Conservation (phyloP, 257 asterid genomes). For the Orobanche coerulescens region DNA sequence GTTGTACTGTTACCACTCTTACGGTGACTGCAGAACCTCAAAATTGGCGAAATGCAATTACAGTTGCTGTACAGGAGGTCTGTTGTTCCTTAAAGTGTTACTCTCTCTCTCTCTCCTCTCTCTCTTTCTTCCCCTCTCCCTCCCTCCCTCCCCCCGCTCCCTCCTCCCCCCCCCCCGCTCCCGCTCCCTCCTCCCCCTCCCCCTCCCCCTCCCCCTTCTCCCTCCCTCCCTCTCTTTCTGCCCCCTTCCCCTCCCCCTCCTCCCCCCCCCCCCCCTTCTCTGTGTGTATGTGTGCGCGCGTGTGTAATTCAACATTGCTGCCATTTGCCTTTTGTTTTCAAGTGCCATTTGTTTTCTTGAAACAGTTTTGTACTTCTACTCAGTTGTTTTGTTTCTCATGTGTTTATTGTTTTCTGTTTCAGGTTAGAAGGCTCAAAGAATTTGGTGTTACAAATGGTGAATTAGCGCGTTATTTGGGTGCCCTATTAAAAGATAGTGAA, state of each 20-base stretch:
- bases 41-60: conserved; percentile 90
- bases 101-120: conserved; percentile 9
- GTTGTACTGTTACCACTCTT: conserved; percentile 96
- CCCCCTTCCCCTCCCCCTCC: no score
- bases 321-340: conserved; percentile 3
- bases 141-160: no score
- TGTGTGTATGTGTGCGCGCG: not conserved
- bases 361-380: conserved; percentile 13
- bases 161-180: no score
- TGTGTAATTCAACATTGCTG: not conserved
- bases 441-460: conserved; percentile 98
- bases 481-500: conserved; percentile 91
- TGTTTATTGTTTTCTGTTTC: conserved; percentile 17
- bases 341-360: conserved; percentile 5
- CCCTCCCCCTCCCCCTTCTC: no score
- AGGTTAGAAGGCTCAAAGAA: conserved; percentile 98
- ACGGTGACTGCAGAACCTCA: conserved; percentile 94
- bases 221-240: no score
- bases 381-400: conserved; percentile 14
- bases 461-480: conserved; percentile 90
- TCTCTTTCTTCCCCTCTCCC: no score
- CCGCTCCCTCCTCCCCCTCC: no score
- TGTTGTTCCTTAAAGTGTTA: conserved; percentile 22
- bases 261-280: no score
- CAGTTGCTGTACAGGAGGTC: conserved; percentile 99